Percentiles rank a stretch among this genome's conserved stretches.
phyloP scores from a whole-genome alignment of 2,329 filamentous ascomycete species.

The Diaporthe australafricana region DNA sequence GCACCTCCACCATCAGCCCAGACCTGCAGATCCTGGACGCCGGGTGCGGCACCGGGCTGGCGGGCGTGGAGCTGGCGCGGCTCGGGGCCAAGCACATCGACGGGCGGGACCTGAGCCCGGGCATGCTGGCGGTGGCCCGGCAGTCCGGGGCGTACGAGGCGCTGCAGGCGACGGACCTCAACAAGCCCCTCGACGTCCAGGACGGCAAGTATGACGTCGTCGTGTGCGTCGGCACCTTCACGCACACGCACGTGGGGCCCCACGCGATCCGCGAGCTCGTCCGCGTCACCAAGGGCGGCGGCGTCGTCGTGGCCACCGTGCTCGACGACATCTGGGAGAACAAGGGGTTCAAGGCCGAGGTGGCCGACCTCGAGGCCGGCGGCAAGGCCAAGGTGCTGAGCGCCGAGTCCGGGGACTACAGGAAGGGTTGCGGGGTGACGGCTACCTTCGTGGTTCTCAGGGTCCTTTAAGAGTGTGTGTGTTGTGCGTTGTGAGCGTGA shows the following conservation, averaged over 20 bases:
- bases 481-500: conserved; percentile 15
- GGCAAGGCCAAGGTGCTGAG: conserved; percentile 29
- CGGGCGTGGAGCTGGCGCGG: conserved; percentile 24
- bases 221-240: conserved; percentile 30
- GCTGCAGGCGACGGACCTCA: conserved; percentile 22
- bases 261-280: conserved; percentile 25
- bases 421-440: conserved; percentile 25
- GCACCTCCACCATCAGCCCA: conserved; percentile 3
- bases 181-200: conserved; percentile 8
- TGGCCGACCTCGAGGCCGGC: conserved; percentile 14
- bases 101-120: conserved; percentile 25
- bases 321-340: conserved; percentile 32
- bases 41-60: conserved; percentile 24
- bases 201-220: conserved; percentile 22
- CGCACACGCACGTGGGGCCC: conserved; percentile 22
- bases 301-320: conserved; percentile 43
- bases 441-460: conserved; percentile 21
- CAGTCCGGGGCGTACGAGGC: conserved; percentile 22
- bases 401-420: conserved; percentile 29
- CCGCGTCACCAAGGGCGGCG: conserved; percentile 46
- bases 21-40: conserved; percentile 19
- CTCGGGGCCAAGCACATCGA: conserved; percentile 18
- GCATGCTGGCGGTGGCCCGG: conserved; percentile 27
- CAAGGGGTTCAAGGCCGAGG: conserved; percentile 32
- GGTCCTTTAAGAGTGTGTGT: no score